Evolutionary conservation across 1,284 basidiomycete species (phyloP), one percentile per base, ranked within the genome.

Genomic region (Coniophora puteana): DNA sequence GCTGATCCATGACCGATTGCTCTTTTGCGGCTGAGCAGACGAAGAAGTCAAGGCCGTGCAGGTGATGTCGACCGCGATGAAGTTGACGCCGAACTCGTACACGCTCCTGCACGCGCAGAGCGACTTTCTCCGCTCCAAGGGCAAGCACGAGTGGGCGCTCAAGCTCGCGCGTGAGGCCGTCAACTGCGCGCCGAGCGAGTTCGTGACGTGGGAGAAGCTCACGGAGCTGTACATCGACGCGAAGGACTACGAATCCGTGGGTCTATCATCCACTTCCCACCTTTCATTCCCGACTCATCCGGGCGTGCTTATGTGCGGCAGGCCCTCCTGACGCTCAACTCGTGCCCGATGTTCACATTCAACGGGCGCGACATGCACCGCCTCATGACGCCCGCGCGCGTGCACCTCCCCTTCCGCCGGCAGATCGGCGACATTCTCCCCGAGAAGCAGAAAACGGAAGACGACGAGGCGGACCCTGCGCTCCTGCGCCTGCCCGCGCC

Each of bases 321-420:
- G 74, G 93, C 95, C 0, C 71, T 99, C 11, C 74, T 98, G 28
- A 98, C 95, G 2, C 79, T 99, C 46, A 99, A 99, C 61, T 98
- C 95, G 27, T 99, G 96, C 68, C 95, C 95, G 1, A 99, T 99
- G 95, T 99, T 99, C 66, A 98, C 95, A 2, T 99, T 91, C 69
- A 97, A 97, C 60, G 95, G 96, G 41, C 83, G 94, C 13, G 96
- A 99, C 63, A 72, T 89, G 8, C 96, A 99, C 62, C 80, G 93
- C 6, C 84, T 83, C 66, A 81, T 97, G 5, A 76, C 86, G 2
- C 85, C 94, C 1, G 73, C 87, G 1, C 80, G 84, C 41, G 80
- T 93, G 11, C 92, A 96, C 61, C 70, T 98, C 6, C 96, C 95
- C 1, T 80, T 92, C 57, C 88, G 88, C 51, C 76, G 81, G 31